phyloP scores from a whole-genome alignment of 441 rosid genomes.

The California macrophylla region DNA sequence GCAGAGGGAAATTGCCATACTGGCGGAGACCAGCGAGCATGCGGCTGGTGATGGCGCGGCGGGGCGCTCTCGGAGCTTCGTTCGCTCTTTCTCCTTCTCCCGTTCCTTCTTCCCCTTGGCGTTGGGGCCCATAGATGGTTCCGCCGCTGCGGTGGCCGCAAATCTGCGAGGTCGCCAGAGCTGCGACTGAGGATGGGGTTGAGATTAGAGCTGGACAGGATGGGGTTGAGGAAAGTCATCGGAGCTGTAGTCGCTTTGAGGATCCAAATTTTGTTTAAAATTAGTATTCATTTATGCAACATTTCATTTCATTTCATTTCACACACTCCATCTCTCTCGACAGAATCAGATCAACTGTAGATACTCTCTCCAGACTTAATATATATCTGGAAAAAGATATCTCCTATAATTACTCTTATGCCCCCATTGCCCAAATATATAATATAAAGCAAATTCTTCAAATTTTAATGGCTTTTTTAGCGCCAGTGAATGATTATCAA shows the following conservation, averaged over 20 bases:
- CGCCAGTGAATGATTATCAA: too few relatives aligned
- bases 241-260: conserved; percentile 6
- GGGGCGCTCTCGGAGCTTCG: conserved; percentile 68
- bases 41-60: conserved; percentile 67
- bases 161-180: conserved; percentile 83
- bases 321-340: background rate
- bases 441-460: too few relatives aligned
- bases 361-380: too few relatives aligned
- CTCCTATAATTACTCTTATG: too few relatives aligned
- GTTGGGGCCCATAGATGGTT: conserved; percentile 24
- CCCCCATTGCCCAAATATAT: too few relatives aligned
- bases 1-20: conserved; percentile 62
- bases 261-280: background rate
- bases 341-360: too few relatives aligned
- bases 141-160: conserved; percentile 53
- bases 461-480: too few relatives aligned
- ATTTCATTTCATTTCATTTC: background rate
- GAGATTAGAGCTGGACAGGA: conserved; percentile 9
- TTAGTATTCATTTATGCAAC: background rate
- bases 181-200: conserved; percentile 26
- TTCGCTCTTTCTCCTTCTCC: conserved; percentile 74
- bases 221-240: conserved; percentile 12
- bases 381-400: too few relatives aligned
- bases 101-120: conserved; percentile 67
- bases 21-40: conserved; percentile 71